Base-by-base conservation (phyloP, 2,329 filamentous ascomycete genomes). In the Tolypocladium nubicola region DNA sequence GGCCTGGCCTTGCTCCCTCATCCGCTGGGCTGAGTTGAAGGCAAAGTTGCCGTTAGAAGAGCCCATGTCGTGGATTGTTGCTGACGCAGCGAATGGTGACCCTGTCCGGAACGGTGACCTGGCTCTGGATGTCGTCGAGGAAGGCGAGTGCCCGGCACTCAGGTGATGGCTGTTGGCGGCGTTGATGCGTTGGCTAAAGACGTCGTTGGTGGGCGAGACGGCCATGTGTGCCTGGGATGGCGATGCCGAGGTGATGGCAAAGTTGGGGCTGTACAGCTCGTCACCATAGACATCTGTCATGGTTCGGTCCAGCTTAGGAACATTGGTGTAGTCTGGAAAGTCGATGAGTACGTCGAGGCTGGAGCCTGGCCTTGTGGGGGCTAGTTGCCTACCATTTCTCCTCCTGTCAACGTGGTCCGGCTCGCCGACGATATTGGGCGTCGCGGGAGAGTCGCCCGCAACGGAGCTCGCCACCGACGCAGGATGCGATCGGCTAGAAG, bases 211-310 rank as follows among this genome's bases (percentile, higher is more conserved):
- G 0, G 66, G 65, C 14, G 85, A 82, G 53, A 81, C 73, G 52
- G 77, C 70, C 37, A 76, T 69, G 30, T 71, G 75, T 61, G 71
- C 67, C 53, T 77, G 75, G 10, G 77, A 73, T 13, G 80, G 77
- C 3, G 83, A 75, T 5, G 83, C 74, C 0, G 82, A 79, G 0
- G 81, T 81, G 65, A 85, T 78, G 39, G 76, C 78, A 59, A 85
- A 84, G 64, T 79, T 81, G 0, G 88, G 86, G 64, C 87, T 91
- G 76, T 89, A 96, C 1, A 96, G 80, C 70, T 94, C 90, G 69
- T 96, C 92, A 65, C 84, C 81, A 67, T 89, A 93, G 54, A 90
- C 81, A 67, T 95, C 90, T 21, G 90, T 93, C 74, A 94, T 90
- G 0, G 91, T 94, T 57, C 90, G 82, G 63, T 91, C 87, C 61